phyloP scores from a whole-genome alignment of 108 stramenopile genomes.

The Skeletonema marinoi region DNA sequence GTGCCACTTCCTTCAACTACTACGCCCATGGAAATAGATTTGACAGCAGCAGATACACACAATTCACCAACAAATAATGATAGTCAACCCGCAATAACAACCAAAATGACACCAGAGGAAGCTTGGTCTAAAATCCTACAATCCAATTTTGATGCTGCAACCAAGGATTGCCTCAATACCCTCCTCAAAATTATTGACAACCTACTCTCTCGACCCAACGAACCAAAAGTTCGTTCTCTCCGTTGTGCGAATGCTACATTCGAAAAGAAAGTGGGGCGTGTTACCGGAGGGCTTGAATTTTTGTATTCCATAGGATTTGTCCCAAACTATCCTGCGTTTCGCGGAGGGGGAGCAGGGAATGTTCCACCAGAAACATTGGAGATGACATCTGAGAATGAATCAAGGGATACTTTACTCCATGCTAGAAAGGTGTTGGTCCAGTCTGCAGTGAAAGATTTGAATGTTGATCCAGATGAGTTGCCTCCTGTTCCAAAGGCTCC shows the following conservation, averaged over 20 bases:
- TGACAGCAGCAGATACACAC: not conserved
- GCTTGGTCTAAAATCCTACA: conserved; percentile 48
- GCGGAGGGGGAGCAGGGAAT: not conserved
- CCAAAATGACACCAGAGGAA: conserved; percentile 19
- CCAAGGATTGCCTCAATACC: conserved; percentile 60
- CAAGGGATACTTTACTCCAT: conserved; percentile 30
- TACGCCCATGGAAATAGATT: conserved; percentile 24
- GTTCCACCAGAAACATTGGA: conserved; percentile 22
- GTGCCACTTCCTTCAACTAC: not conserved
- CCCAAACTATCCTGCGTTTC: conserved; percentile 26
- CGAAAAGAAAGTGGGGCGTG: conserved; percentile 53
- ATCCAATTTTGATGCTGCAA: conserved; percentile 68
- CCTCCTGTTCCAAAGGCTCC: conserved; percentile 37
- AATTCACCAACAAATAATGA: not conserved
- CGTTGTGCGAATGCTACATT: conserved; percentile 63
- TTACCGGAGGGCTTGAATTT: conserved; percentile 63
- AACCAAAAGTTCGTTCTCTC: conserved; percentile 75
- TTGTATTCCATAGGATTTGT: conserved; percentile 72
- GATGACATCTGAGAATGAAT: conserved; percentile 47
- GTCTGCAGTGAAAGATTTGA: conserved; percentile 51
- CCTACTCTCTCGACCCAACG: conserved; percentile 57
- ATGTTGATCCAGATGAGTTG: conserved; percentile 44
- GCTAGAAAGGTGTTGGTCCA: conserved; percentile 51
- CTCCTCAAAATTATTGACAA: conserved; percentile 81
- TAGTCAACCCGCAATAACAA: not conserved